These are phyloP conservation scores for Lipomyces lipofer DNA, from an alignment of 805 yeast genomes.

Conservation along the genomic window DNA sequence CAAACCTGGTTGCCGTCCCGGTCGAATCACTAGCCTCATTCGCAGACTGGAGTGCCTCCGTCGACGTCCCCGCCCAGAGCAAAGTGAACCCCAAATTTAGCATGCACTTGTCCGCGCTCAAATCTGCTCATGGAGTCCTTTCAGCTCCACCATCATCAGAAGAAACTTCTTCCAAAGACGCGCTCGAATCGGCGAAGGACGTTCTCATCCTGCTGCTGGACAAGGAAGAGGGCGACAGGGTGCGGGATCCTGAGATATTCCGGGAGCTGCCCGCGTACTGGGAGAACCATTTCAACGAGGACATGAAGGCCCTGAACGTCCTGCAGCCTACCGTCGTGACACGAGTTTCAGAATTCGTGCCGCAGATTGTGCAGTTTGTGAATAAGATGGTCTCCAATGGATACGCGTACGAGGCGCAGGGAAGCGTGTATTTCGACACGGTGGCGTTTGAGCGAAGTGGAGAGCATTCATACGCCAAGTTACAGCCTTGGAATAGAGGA, in stretches of 20 bases:
- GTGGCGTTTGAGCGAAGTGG: conserved; percentile 69
- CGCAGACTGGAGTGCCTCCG: conserved; percentile 50
- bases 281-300: conserved; percentile 82
- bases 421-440: conserved; percentile 96
- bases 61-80: conserved; percentile 55
- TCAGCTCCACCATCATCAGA: conserved; percentile 32
- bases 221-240: conserved; percentile 65
- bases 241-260: conserved; percentile 84
- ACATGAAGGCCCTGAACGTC: conserved; percentile 84
- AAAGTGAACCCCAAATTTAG: conserved; percentile 75
- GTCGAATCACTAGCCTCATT: conserved; percentile 40
- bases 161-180: conserved; percentile 35
- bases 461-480: conserved; percentile 84
- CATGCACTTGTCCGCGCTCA: conserved; percentile 73
- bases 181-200: conserved; percentile 62
- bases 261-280: conserved; percentile 79
- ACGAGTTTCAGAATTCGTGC: conserved; percentile 92
- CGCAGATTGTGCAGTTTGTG: conserved; percentile 84
- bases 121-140: conserved; percentile 52
- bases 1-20: conserved; percentile 50
- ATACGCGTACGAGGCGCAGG: conserved; percentile 75
- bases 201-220: conserved; percentile 76
- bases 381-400: conserved; percentile 73
- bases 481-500: conserved; percentile 98
- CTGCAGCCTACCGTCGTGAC: conserved; percentile 83